Evolutionary conservation across 2,329 filamentous ascomycete species (phyloP).

Genomic region (Thelonectria rubi): DNA sequence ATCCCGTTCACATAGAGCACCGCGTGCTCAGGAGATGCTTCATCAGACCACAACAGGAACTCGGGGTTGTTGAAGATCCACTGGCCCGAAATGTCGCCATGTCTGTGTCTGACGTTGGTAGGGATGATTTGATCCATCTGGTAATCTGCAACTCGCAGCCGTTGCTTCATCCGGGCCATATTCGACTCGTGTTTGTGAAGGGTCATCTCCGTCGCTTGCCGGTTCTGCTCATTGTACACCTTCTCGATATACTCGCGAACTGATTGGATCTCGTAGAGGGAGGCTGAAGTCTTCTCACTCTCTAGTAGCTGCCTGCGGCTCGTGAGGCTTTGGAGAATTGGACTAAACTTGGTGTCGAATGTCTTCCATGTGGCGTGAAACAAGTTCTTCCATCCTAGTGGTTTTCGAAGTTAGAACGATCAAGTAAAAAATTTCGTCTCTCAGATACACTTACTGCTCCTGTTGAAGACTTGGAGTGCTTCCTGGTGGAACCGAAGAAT

Average conservation of each 20-base stretch:
- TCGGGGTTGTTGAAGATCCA: conserved; percentile 18
- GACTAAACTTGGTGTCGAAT: conserved; percentile 14
- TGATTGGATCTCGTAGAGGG: background rate
- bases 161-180: conserved; percentile 10
- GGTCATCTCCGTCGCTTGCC: background rate
- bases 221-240: background rate
- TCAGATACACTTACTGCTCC: background rate
- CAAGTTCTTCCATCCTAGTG: conserved; percentile 16
- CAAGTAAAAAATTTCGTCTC: background rate
- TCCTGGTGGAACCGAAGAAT: conserved; percentile 19
- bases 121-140: conserved; percentile 7
- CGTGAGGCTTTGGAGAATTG: conserved; percentile 13
- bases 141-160: conserved; percentile 4
- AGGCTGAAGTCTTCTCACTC: conserved; percentile 6
- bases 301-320: conserved; percentile 7
- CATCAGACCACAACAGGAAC: conserved; percentile 11
- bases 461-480: conserved; percentile 14
- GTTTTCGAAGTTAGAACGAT: background rate
- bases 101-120: background rate
- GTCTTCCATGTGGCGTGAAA: conserved; percentile 21
- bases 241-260: background rate
- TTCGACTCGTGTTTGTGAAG: background rate
- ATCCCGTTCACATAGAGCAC: conserved; percentile 25
- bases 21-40: background rate
- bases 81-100: background rate